Conservation (phyloP, 768 basidiomycete genomes). For the Rhizopogon roseolus region DNA sequence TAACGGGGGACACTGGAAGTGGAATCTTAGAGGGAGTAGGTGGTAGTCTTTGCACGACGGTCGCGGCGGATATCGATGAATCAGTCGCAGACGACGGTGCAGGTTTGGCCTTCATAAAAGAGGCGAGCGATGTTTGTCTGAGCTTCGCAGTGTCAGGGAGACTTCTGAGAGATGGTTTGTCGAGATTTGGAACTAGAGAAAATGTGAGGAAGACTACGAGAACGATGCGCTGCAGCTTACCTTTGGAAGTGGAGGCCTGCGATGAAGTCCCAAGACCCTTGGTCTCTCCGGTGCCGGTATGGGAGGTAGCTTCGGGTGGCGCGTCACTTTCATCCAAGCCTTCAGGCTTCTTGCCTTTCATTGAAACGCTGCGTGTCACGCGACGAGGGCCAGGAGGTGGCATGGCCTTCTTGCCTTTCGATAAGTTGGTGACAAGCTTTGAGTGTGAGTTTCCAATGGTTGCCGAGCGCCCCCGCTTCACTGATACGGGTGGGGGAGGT, state of each 20-base stretch:
- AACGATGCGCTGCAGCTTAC: neutral
- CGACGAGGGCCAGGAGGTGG: conserved; percentile 11
- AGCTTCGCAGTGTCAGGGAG: conserved; percentile 12
- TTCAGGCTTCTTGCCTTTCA: conserved; percentile 16
- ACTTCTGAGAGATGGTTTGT: conserved; percentile 9
- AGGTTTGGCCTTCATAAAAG: conserved; percentile 16
- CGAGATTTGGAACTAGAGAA: conserved; percentile 4
- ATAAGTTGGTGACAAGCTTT: neutral
- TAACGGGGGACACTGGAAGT: conserved; percentile 15
- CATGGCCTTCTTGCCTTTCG: conserved; percentile 3
- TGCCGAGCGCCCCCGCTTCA: neutral
- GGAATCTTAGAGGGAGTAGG: conserved; percentile 26
- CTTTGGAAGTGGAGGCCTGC: neutral
- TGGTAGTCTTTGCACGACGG: neutral
- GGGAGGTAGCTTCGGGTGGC: neutral
- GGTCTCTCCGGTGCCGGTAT: neutral
- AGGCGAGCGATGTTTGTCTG: conserved; percentile 19
- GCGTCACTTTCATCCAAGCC: neutral
- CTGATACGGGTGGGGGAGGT: neutral
- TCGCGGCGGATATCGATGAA: conserved; percentile 6
- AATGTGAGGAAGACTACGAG: neutral
- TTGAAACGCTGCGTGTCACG: conserved; percentile 23
- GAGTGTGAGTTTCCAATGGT: neutral
- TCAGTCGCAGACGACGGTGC: conserved; percentile 2
- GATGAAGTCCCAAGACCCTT: neutral